These are phyloP conservation scores for Ambispora gerdemannii DNA, from an alignment of 192 early-diverging fungal genomes.

Conservation along the genomic window DNA sequence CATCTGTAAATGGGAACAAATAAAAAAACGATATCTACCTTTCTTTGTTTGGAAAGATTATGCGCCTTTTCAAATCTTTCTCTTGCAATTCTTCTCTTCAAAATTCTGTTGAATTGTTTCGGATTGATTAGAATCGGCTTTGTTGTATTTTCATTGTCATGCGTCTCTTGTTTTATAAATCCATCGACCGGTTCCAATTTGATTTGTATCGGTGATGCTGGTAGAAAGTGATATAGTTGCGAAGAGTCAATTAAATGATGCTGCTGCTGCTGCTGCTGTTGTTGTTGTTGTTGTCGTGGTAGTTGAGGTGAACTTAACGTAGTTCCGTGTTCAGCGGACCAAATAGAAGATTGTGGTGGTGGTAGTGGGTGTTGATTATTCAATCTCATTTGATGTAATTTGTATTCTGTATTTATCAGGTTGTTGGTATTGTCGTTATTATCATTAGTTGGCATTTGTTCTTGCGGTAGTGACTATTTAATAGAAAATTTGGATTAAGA, in stretches of 20 bases:
- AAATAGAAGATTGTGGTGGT: neutral
- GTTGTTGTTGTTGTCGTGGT: neutral
- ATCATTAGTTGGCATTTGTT: neutral
- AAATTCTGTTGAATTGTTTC: slow-evolving; percentile 85
- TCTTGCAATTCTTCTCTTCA: slow-evolving; percentile 88
- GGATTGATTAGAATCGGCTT: slow-evolving; percentile 14
- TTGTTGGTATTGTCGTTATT: too few relatives aligned
- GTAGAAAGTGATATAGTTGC: neutral
- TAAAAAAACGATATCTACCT: neutral
- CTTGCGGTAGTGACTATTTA: neutral
- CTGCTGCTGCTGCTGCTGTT: neutral
- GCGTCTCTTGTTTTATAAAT: neutral
- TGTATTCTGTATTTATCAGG: neutral
- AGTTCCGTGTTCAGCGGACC: neutral
- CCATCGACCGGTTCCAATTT: neutral
- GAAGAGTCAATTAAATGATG: neutral
- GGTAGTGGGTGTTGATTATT: neutral
- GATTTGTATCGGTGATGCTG: neutral
- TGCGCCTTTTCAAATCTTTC: slow-evolving; percentile 75
- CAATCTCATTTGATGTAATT: neutral
- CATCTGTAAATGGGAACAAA: neutral
- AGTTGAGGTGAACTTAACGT: too few relatives aligned
- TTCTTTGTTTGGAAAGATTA: slow-evolving; percentile 12
- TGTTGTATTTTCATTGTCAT: neutral
- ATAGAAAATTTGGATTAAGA: too few relatives aligned